Base-by-base conservation (phyloP, 2,329 filamentous ascomycete species). In the Apiospora kogelbergensis region DNA sequence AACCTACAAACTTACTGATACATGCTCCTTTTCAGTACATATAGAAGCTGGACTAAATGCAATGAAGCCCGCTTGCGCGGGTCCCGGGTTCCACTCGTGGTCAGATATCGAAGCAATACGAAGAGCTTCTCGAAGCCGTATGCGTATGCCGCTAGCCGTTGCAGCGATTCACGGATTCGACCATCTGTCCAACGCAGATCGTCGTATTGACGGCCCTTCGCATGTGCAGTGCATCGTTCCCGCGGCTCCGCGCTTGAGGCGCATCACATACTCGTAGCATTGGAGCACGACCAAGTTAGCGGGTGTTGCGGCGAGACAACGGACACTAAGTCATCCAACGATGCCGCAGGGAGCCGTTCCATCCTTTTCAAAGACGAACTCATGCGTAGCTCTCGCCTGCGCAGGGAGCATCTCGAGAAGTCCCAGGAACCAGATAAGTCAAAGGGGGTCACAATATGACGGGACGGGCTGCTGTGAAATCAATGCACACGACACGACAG, bases 141-240 rank as follows among this genome's bases (percentile, higher is more conserved):
- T 66, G 42, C 44, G 1, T 17, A 53, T 48, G 65, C 44, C n/a
- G 20, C 45, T 66, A 46, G n/a, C 42, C 44, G 30, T 46, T 24
- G 22, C 22, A 45, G 41, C 40, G 15, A 45, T 7, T 30, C 33
- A 30, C 22, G 33, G 63, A 42, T 37, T 48, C 65, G 22, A 17
- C 65, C 6, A 40, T 48, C 30, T 66, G 30, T 46, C 30, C 65
- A 46, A 46, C 30, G n/a, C 20, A 40, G 45, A 66, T 46, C 22
- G 53, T 53, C 65, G 65, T 66, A 66, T 40, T 53, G 65, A 30
- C 65, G 65, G 65, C 44, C 44, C n/a, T 66, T 48, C 44, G 65
- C 65, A 46, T 53, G 48, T 33, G 15, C 20, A 22, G 41, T 65
- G 63, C 63, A 65, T 22, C 63, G 24, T 24, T 42, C 63, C 63